Conservation (phyloP, 139 green algal genomes). For the Picochlorum sp. region DNA sequence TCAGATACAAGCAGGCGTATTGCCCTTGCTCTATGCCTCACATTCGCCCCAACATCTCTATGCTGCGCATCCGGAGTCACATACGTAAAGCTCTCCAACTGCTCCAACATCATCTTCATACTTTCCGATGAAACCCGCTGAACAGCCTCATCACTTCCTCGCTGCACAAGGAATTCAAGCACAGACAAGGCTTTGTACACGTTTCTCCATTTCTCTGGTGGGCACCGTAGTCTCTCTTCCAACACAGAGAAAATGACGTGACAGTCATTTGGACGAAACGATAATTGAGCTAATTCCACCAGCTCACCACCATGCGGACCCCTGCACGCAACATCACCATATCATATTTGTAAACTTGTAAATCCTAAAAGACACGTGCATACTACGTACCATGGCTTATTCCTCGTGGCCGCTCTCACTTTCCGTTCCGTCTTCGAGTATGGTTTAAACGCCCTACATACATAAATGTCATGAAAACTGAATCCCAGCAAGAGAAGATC, state of each 20-base stretch:
- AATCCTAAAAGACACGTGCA: background rate
- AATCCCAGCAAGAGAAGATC: constrained; percentile 2
- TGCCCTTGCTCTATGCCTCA: constrained; percentile 62
- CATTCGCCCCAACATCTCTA: constrained; percentile 74
- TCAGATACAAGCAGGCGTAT: constrained; percentile 48
- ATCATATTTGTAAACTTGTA: too few relatives aligned
- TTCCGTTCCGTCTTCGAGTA: constrained; percentile 58
- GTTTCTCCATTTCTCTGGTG: constrained; percentile 65
- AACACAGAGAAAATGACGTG: constrained; percentile 63
- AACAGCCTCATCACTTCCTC: constrained; percentile 40
- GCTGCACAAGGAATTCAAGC: constrained; percentile 72
- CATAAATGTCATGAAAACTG: too few relatives aligned
- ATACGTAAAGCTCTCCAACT: constrained; percentile 61
- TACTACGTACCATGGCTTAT: constrained; percentile 48
- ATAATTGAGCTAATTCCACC: constrained; percentile 51
- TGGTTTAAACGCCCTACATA: constrained; percentile 32
- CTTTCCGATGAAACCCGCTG: background rate
- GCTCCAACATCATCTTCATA: constrained; percentile 10
- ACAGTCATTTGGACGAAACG: constrained; percentile 34
- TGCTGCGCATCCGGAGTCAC: constrained; percentile 34
- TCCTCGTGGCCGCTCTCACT: constrained; percentile 55
- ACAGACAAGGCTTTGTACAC: constrained; percentile 79
- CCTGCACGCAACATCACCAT: background rate
- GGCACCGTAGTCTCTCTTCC: constrained; percentile 49
- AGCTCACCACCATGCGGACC: constrained; percentile 62